Conservation (phyloP, 805 yeast species). For the Middelhovenomyces tepae region DNA sequence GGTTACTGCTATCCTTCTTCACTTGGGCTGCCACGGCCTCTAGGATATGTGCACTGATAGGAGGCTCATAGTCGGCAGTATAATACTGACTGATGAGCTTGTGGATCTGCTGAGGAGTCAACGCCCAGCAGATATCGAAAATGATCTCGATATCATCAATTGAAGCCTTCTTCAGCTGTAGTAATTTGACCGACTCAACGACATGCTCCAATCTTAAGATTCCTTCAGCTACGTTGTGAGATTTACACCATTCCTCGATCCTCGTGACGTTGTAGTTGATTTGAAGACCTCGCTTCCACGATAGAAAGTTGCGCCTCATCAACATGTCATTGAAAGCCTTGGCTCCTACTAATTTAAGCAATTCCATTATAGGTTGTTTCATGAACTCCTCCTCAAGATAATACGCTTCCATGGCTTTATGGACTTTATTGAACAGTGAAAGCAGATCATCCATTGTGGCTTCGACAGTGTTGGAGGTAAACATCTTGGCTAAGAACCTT, state of each 20-base stretch:
- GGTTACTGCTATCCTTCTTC: slow-evolving; percentile 32
- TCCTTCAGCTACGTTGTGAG: slow-evolving; percentile 84
- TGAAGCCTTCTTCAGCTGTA: slow-evolving; percentile 86
- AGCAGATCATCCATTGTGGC: slow-evolving; percentile 92
- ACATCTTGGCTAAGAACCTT: slow-evolving; percentile 76
- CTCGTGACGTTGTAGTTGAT: slow-evolving; percentile 93
- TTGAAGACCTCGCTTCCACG: slow-evolving; percentile 98
- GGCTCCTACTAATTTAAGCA: slow-evolving; percentile 81
- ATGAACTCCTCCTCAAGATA: slow-evolving; percentile 78
- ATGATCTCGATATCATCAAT: slow-evolving; percentile 84
- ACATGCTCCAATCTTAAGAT: slow-evolving; percentile 75
- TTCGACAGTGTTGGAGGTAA: slow-evolving; percentile 51
- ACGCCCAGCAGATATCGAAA: slow-evolving; percentile 88
- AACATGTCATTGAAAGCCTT: slow-evolving; percentile 90
- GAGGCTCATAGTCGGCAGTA: slow-evolving; percentile 90
- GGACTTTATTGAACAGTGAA: slow-evolving; percentile 79
- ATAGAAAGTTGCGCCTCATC: slow-evolving; percentile 86
- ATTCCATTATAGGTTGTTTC: slow-evolving; percentile 73
- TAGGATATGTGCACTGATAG: slow-evolving; percentile 73
- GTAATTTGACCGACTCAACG: slow-evolving; percentile 83
- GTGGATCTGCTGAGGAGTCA: slow-evolving; percentile 94
- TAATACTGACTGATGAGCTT: slow-evolving; percentile 81
- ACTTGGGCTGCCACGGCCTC: slow-evolving; percentile 56
- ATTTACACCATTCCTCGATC: slow-evolving; percentile 96
- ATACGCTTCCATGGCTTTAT: slow-evolving; percentile 89